Evolutionary conservation across 179 eudicot species (phyloP), one percentile per base, ranked within the genome.

Genomic region (Sideroxylon spinosum): DNA sequence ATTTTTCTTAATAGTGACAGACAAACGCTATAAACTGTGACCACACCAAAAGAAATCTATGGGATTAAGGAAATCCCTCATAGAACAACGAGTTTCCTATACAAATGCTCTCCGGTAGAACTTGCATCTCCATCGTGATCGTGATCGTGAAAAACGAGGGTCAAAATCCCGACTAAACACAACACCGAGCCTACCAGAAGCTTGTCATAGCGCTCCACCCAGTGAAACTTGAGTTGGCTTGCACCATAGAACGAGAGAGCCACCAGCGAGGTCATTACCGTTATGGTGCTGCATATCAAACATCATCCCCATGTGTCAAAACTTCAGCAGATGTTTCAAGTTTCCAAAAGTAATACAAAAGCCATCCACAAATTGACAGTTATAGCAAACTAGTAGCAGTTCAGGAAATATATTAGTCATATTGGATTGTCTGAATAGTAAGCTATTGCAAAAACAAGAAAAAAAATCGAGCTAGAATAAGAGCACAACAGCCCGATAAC

Each of bases 201-300:
- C 93, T 95, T 95, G 88, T 95, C 98, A 13, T 95, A 95, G 19
- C 93, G 92, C 86, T 95, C 98, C 82, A 95, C 93, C 98, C 98
- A 95, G 74, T 91, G 98, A 73, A 93, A 95, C 86, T 95, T 95
- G 56, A 95, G 87, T 82, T 93, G 98, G 85, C 98, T 95, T 20
- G 98, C 98, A 63, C 98, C 98, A 11, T 93, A 95, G 87, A 86
- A 93, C 13, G 98, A 95, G 74, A 95, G 94, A 46, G 98, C 98
- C 77, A 95, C 98, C 83, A 95, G 79, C 22, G 95, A 91, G 22
- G 98, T 93, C 98, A 95, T 95, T 82, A 95, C 98, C 28, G 95
- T 89, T 68, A 95, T 87, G 1, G 98, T 95, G 81, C 98, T 95
- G 93, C 89, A 88, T 75, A 78, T 75, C 66, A 62, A 84, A 78